Evolutionary conservation across 2,329 filamentous ascomycete species (phyloP).

Genomic region (Trichoderma brevicompactum): DNA sequence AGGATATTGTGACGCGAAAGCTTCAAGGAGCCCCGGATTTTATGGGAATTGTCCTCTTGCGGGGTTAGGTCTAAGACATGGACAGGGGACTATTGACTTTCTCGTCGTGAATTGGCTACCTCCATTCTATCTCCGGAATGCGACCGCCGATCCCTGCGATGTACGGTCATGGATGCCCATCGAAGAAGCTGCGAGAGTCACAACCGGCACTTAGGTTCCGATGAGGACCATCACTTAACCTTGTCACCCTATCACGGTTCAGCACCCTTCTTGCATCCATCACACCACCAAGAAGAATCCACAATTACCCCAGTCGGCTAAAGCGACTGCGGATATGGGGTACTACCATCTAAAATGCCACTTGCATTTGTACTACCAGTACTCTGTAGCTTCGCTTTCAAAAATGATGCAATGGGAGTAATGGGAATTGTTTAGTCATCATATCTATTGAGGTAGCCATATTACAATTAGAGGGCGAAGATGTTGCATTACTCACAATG

Average conservation of each 20-base stretch:
- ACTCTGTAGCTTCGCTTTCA: no score
- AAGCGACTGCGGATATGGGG: no score
- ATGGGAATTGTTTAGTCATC: no score
- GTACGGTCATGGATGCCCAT: background rate
- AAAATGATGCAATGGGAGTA: no score
- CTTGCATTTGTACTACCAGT: no score
- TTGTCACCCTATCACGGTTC: background rate
- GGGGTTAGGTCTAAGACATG: constrained; percentile 12
- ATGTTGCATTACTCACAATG: no score
- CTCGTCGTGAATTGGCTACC: background rate
- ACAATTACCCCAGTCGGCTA: no score
- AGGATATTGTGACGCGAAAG: background rate
- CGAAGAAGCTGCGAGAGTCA: background rate
- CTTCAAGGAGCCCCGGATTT: constrained; percentile 18
- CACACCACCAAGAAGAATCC: no score
- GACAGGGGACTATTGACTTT: background rate
- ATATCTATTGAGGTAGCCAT: no score
- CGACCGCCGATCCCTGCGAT: constrained; percentile 12
- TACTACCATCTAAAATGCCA: no score
- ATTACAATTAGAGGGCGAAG: no score
- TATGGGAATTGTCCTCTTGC: constrained; percentile 10
- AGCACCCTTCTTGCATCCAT: background rate
- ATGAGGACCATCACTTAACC: background rate
- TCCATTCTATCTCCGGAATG: background rate
- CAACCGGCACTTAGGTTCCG: constrained; percentile 6